Evolutionary conservation across 768 basidiomycete genomes (phyloP).

Genomic region (Inosperma sp.): DNA sequence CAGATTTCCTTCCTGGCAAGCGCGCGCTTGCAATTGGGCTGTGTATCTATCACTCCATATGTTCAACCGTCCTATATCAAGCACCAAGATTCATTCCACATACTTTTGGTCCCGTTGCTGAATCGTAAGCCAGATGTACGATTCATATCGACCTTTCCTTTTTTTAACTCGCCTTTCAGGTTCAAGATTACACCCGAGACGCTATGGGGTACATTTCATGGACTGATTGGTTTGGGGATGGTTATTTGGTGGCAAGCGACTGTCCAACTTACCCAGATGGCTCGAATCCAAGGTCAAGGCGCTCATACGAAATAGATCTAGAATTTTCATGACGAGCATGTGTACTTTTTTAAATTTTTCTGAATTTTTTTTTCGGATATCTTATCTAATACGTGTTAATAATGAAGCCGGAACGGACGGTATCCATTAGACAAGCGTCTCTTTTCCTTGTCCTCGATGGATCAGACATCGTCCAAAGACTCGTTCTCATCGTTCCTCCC

Average conservation of each 20-base stretch:
- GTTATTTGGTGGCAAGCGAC: constrained; percentile 82
- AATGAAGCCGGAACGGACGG: no score
- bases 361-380: no score
- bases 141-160: constrained; percentile 12
- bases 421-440: no score
- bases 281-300: no score
- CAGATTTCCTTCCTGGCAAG: constrained; percentile 83
- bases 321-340: no score
- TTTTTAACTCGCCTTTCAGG: constrained; percentile 19
- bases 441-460: no score
- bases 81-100: constrained; percentile 77
- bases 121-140: constrained; percentile 54
- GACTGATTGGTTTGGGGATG: constrained; percentile 65
- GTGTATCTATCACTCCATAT: constrained; percentile 68
- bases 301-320: no score
- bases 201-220: constrained; percentile 70
- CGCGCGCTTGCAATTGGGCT: constrained; percentile 75
- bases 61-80: constrained; percentile 70
- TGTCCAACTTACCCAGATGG: constrained; percentile 45
- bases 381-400: no score
- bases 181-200: constrained; percentile 65
- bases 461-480: no score
- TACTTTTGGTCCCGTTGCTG: constrained; percentile 55
- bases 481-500: no score
- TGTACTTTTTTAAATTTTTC: no score